Evolutionary conservation across 2,329 filamentous ascomycete genomes (phyloP).

Genomic region (Sclerotinia glacialis): DNA sequence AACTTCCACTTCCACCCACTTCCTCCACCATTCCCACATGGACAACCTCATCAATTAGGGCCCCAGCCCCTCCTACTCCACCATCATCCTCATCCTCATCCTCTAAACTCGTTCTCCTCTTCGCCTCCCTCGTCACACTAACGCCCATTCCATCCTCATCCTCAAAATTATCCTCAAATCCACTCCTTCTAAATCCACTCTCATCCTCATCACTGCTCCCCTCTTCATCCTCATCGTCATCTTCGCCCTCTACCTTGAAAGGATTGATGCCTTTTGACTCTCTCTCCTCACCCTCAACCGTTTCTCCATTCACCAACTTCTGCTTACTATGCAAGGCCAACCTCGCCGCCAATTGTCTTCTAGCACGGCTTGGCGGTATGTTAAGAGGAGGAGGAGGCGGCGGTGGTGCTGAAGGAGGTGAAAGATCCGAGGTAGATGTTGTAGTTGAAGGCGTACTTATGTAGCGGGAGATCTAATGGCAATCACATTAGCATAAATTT

Average conservation of each 20-base stretch:
- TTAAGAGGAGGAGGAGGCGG: constrained; percentile 78
- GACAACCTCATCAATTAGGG: constrained; percentile 28
- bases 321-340: constrained; percentile 73
- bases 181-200: constrained; percentile 18
- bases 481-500: constrained; percentile 29
- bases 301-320: constrained; percentile 31
- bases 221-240: constrained; percentile 33
- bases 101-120: constrained; percentile 39
- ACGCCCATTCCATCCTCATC: constrained; percentile 22
- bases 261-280: constrained; percentile 34
- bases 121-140: constrained; percentile 38
- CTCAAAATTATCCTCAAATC: constrained; percentile 16
- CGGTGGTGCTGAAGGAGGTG: constrained; percentile 58
- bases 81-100: constrained; percentile 39
- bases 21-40: constrained; percentile 27
- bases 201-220: constrained; percentile 33
- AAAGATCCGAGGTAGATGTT: constrained; percentile 41
- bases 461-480: constrained; percentile 39
- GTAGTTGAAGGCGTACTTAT: constrained; percentile 38
- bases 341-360: constrained; percentile 84
- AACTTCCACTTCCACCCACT: background rate
- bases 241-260: constrained; percentile 39
- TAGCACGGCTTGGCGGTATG: constrained; percentile 79
- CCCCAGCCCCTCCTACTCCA: constrained; percentile 28
- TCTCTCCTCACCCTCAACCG: constrained; percentile 26